phyloP scores from a whole-genome alignment of 2,329 filamentous ascomycete genomes.

The Dactylellina haptotyla region DNA sequence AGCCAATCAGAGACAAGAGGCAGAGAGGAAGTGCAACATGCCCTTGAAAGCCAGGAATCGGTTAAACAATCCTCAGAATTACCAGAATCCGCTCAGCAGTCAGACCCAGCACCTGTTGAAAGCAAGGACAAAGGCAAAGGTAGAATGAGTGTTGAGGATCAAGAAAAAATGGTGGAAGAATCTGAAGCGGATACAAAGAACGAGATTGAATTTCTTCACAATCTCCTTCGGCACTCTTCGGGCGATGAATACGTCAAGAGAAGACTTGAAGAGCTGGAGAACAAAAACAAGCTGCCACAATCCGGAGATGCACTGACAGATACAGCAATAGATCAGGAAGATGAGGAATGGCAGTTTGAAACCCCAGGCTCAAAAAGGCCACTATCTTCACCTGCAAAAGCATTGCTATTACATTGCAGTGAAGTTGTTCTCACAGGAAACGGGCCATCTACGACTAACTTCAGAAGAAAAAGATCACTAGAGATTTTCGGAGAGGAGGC shows the following conservation, averaged over 20 bases:
- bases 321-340: background rate
- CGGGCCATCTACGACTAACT: conserved; percentile 7
- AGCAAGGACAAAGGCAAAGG: conserved; percentile 10
- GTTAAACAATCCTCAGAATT: background rate
- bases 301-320: background rate
- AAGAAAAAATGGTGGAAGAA: background rate
- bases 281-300: background rate
- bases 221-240: background rate
- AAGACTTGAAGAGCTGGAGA: background rate
- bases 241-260: background rate
- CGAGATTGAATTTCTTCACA: conserved; percentile 6
- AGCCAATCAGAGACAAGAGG: background rate
- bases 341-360: background rate
- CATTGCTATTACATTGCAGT: conserved; percentile 1
- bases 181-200: background rate
- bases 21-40: background rate
- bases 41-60: background rate
- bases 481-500: conserved; percentile 14
- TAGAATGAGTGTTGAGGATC: conserved; percentile 10
- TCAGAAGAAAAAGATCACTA: conserved; percentile 1
- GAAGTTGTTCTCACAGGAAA: background rate
- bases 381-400: conserved; percentile 1
- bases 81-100: background rate
- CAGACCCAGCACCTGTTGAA: background rate
- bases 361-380: background rate